Evolutionary conservation across 129 eudicot genomes (phyloP).

Genomic region (Flaveria robusta): DNA sequence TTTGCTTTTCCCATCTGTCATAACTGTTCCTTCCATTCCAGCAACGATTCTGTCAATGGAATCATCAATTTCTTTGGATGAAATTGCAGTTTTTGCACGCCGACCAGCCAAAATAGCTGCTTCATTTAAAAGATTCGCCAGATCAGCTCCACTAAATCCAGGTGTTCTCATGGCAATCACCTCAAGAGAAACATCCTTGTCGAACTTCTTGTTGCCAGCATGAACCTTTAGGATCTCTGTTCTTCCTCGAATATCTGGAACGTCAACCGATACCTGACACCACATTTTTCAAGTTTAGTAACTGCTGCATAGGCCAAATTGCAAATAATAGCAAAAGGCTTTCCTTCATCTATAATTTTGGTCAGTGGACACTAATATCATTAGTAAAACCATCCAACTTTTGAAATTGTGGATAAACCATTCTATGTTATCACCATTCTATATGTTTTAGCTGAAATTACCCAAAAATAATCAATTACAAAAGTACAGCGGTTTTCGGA

Average conservation of each 20-base stretch:
- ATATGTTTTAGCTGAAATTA: neutral
- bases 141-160: conserved; percentile 99
- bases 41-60: conserved; percentile 96
- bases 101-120: conserved; percentile 96
- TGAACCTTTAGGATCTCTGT: conserved; percentile 95
- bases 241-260: conserved; percentile 89
- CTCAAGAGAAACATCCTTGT: conserved; percentile 83
- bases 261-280: conserved; percentile 80
- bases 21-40: conserved; percentile 96
- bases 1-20: conserved; percentile 96
- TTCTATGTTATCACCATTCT: neutral
- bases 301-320: neutral
- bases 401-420: no score
- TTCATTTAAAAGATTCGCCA: conserved; percentile 89
- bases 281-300: conserved; percentile 17
- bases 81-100: conserved; percentile 72
- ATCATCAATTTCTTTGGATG: conserved; percentile 90
- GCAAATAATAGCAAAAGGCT: neutral
- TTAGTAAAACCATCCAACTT: neutral
- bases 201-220: conserved; percentile 79
- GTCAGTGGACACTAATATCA: no score
- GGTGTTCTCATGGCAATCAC: conserved; percentile 96
- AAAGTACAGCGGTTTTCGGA: no score
- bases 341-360: neutral
- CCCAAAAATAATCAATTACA: no score